Conservation (phyloP, 768 basidiomycete species). For the Phylloporus arenicola region DNA sequence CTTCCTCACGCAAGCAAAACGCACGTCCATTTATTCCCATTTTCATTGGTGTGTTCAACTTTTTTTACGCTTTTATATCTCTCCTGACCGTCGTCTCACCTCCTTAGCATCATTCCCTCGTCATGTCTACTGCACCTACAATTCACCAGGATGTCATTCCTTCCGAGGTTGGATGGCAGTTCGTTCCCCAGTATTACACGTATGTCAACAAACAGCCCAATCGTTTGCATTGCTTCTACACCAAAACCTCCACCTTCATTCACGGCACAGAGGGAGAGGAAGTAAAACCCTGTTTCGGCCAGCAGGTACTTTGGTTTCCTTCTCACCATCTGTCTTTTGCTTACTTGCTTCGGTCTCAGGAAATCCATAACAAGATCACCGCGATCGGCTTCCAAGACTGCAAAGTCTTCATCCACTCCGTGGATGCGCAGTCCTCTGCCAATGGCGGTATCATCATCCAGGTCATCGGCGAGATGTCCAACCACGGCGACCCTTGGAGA, state of each 20-base stretch:
- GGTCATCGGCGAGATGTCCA: constrained; percentile 99
- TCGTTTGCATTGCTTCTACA: constrained; percentile 98
- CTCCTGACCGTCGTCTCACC: neutral
- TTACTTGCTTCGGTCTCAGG: constrained; percentile 42
- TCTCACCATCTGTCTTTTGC: neutral
- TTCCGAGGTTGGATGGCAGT: constrained; percentile 98
- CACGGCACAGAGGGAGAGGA: constrained; percentile 99
- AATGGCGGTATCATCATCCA: constrained; percentile 97
- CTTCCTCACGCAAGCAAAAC: constrained; percentile 31
- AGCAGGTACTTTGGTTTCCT: constrained; percentile 60
- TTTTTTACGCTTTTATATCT: neutral
- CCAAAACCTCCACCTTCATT: constrained; percentile 93
- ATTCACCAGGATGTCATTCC: constrained; percentile 67
- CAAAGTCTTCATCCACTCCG: constrained; percentile 98
- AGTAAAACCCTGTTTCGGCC: constrained; percentile 80
- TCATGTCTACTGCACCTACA: constrained; percentile 41
- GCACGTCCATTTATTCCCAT: constrained; percentile 32
- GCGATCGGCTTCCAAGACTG: constrained; percentile 92
- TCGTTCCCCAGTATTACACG: constrained; percentile 98
- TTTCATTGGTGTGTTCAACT: constrained; percentile 20
- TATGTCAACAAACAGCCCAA: constrained; percentile 97
- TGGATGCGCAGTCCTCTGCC: constrained; percentile 94
- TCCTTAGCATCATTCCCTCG: constrained; percentile 26
- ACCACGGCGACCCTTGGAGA: constrained; percentile 85
- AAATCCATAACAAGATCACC: constrained; percentile 95